Conservation (phyloP, 2,329 filamentous ascomycete species). For the Monosporascus sp. region DNA sequence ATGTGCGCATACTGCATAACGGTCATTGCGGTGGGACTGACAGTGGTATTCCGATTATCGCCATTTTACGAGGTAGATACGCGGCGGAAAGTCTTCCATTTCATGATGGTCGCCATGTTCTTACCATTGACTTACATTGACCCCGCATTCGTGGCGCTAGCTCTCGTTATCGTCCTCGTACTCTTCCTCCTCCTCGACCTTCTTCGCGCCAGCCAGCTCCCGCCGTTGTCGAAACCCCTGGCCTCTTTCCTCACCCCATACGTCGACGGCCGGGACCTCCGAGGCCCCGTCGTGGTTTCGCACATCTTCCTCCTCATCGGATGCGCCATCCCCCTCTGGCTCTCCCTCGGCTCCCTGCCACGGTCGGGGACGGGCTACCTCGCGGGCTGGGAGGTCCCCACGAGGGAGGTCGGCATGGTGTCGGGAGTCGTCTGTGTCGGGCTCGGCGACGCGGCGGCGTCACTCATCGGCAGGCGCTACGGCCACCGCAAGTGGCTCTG, state of each 20-base stretch:
- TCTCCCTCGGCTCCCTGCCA: slow-evolving; percentile 67
- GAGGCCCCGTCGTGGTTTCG: slow-evolving; percentile 89
- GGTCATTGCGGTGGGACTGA: slow-evolving; percentile 66
- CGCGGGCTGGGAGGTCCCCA: slow-evolving; percentile 68
- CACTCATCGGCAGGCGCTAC: slow-evolving; percentile 79
- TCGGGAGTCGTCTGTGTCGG: slow-evolving; percentile 91
- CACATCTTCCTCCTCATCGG: slow-evolving; percentile 95
- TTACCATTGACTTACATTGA: slow-evolving; percentile 83
- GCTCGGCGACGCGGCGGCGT: slow-evolving; percentile 89
- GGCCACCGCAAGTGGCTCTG: slow-evolving; percentile 90
- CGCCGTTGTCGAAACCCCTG: slow-evolving; percentile 80
- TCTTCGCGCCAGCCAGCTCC: slow-evolving; percentile 83
- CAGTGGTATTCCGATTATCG: slow-evolving; percentile 69
- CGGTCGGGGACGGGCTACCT: slow-evolving; percentile 52
- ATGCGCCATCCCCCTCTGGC: slow-evolving; percentile 91
- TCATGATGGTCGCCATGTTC: slow-evolving; percentile 97
- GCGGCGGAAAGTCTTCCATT: slow-evolving; percentile 93
- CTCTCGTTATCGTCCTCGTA: slow-evolving; percentile 71
- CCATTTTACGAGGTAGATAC: slow-evolving; percentile 87
- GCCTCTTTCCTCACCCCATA: slow-evolving; percentile 87
- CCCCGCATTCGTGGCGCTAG: slow-evolving; percentile 74
- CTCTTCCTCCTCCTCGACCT: slow-evolving; percentile 87
- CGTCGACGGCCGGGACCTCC: slow-evolving; percentile 86
- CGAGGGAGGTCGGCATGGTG: slow-evolving; percentile 81
- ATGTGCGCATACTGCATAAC: slow-evolving; percentile 67